phyloP scores from a whole-genome alignment of 306 rosid species.

The Lupinus albus region DNA sequence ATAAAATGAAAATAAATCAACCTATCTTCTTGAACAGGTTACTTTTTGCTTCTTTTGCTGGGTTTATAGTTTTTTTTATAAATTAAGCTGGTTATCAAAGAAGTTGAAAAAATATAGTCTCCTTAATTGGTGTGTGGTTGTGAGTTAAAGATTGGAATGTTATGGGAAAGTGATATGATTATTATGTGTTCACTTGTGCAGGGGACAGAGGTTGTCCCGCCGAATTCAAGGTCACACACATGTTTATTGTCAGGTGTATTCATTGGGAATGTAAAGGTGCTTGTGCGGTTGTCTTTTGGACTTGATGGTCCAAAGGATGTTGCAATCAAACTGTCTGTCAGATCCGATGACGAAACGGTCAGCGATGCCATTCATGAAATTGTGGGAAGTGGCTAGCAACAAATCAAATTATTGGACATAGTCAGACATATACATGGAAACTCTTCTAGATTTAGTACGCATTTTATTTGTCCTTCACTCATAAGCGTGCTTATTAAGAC shows the following conservation, averaged over 20 bases:
- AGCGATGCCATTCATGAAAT: slow-evolving; percentile 89
- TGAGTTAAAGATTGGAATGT: slow-evolving; percentile 1
- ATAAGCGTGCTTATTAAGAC: slow-evolving; percentile 28
- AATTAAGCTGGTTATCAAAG: too few relatives aligned
- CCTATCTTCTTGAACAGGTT: too few relatives aligned
- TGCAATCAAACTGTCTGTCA: slow-evolving; percentile 87
- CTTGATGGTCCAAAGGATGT: slow-evolving; percentile 89
- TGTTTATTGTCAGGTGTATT: slow-evolving; percentile 81
- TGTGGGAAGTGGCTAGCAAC: slow-evolving; percentile 92
- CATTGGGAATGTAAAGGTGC: slow-evolving; percentile 80
- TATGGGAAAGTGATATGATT: slow-evolving; percentile 13
- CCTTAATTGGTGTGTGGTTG: slow-evolving; percentile 1
- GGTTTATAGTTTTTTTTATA: too few relatives aligned
- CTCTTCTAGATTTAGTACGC: too few relatives aligned
- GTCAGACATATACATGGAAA: too few relatives aligned
- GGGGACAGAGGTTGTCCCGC: slow-evolving; percentile 85
- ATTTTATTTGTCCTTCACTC: slow-evolving; percentile 38
- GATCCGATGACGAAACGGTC: slow-evolving; percentile 76
- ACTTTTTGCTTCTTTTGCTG: too few relatives aligned
- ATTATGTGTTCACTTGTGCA: slow-evolving; percentile 47
- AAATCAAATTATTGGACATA: too few relatives aligned
- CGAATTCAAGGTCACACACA: slow-evolving; percentile 92
- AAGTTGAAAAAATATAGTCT: too few relatives aligned
- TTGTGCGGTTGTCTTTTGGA: slow-evolving; percentile 82
- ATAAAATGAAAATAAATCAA: too few relatives aligned